phyloP scores from a whole-genome alignment of 257 asterid genomes.

The Scutellaria minor region DNA sequence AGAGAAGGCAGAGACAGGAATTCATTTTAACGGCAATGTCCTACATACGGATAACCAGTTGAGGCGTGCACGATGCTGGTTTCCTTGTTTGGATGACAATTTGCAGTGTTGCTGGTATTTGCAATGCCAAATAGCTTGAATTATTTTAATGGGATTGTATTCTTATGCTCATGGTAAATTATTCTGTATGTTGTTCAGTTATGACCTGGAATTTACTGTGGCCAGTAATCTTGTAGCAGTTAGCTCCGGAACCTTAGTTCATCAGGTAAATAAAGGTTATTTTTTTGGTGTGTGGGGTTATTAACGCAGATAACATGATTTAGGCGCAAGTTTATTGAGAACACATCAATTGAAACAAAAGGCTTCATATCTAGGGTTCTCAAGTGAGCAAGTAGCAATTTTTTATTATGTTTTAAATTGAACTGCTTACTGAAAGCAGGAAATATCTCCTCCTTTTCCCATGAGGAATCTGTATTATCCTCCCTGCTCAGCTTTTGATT shows the following conservation, averaged over 20 bases:
- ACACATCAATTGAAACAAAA: background rate
- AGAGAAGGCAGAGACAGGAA: slow-evolving; percentile 97
- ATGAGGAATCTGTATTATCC: background rate
- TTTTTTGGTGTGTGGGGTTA: slow-evolving; percentile 14
- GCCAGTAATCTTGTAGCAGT: slow-evolving; percentile 89
- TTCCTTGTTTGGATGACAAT: slow-evolving; percentile 97
- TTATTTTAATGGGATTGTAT: slow-evolving; percentile 12
- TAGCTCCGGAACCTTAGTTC: slow-evolving; percentile 90
- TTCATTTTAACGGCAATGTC: slow-evolving; percentile 78
- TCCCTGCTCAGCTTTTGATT: background rate
- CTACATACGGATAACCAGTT: slow-evolving; percentile 91
- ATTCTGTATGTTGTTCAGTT: slow-evolving; percentile 57
- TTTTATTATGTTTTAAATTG: background rate
- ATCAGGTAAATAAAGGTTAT: slow-evolving; percentile 64
- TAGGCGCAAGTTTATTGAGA: slow-evolving; percentile 8
- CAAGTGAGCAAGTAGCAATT: background rate
- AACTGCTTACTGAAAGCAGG: background rate
- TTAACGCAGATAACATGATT: slow-evolving; percentile 1
- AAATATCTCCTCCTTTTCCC: slow-evolving; percentile 4
- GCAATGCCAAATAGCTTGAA: slow-evolving; percentile 24
- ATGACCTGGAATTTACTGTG: slow-evolving; percentile 95
- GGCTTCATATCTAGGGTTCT: background rate
- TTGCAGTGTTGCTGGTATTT: slow-evolving; percentile 89
- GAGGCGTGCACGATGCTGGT: slow-evolving; percentile 99
- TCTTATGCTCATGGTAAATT: slow-evolving; percentile 34